phyloP scores from a whole-genome alignment of 2,329 filamentous ascomycete species.

The Tetracladium maxilliforme region DNA sequence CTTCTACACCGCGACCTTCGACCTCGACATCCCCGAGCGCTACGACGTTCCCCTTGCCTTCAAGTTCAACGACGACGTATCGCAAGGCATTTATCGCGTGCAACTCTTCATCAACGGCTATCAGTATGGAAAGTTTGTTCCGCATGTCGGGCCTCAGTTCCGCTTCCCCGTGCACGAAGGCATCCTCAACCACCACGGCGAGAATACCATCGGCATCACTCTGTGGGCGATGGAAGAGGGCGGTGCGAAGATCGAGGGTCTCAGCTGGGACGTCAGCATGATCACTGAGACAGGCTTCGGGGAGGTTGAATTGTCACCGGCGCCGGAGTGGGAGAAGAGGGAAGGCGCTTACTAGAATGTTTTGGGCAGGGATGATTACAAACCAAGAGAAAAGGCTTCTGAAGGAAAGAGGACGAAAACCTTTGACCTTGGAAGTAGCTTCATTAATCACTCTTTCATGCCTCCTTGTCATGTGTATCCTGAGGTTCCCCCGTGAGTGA shows the following conservation, averaged over 20 bases:
- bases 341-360: conserved; percentile 1
- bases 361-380: too few species aligned
- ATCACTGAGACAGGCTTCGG: background rate
- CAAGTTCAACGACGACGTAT: conserved; percentile 11
- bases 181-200: conserved; percentile 51
- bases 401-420: too few species aligned
- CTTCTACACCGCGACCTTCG: conserved; percentile 40
- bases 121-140: conserved; percentile 44
- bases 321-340: conserved; percentile 1
- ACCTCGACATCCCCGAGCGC: conserved; percentile 32
- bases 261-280: background rate
- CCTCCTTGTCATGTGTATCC: too few species aligned
- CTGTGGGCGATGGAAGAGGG: conserved; percentile 40
- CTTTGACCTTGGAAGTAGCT: too few species aligned
- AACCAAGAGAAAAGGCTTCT: too few species aligned
- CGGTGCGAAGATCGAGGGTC: conserved; percentile 4
- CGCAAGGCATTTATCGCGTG: too few species aligned
- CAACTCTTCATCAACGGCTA: conserved; percentile 60
- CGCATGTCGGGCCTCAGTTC: conserved; percentile 60
- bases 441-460: too few species aligned
- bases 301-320: background rate
- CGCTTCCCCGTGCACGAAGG: conserved; percentile 57
- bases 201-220: conserved; percentile 50
- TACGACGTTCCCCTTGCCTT: conserved; percentile 48
- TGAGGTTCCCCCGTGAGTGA: too few species aligned